Evolutionary conservation across 2,329 filamentous ascomycete genomes (phyloP), one percentile per base, ranked within the genome.

Genomic region (Penicillium sp.): DNA sequence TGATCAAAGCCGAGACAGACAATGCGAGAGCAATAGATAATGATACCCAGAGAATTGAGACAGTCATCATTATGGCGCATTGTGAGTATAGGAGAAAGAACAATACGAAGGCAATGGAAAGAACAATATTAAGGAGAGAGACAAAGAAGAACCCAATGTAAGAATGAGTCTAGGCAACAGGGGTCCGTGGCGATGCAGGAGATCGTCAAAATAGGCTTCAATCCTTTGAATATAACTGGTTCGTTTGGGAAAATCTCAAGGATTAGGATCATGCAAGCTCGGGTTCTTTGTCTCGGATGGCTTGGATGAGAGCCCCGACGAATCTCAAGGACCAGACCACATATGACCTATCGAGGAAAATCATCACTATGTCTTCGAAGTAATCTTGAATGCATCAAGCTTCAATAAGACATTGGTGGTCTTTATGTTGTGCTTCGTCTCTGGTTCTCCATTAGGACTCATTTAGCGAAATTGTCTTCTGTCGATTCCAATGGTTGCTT

Each of bases 1-100:
- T 52, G n/a, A 41, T 39, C 47, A 41, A 54, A 59, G 55, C 59
- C 58, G 64, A 70, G 55, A 70, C 65, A 67, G 52, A 70, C 65
- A 70, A 69, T 69, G 57, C 38, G 32, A 54, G 14, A 49, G 32
- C 14, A 47, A 23, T 23, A 6, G 14, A 45, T 35, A 14, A 39
- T 30, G 44, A 30, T 35, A 39, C 39, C 27, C 42, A 16, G 18
- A 30, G 27, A 19, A 34, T 19, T 29, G 10, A 14, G 7, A 32
- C 14, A 11, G 26, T 35, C 42, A 27, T 52, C 42, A 47, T 52
- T 27, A 19, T 47, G 34, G 14, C 23, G 6, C 54, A 51, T 47
- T 57, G 41, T 41, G 6, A 39, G 23, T 43, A 38, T 38, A 8
- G 27, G 29, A 49, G 40, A 38, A 42, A 59, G 58, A 63, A 69